Conservation (phyloP, 2,329 filamentous ascomycete species). For the Fusarium pseudoanthophilum region DNA sequence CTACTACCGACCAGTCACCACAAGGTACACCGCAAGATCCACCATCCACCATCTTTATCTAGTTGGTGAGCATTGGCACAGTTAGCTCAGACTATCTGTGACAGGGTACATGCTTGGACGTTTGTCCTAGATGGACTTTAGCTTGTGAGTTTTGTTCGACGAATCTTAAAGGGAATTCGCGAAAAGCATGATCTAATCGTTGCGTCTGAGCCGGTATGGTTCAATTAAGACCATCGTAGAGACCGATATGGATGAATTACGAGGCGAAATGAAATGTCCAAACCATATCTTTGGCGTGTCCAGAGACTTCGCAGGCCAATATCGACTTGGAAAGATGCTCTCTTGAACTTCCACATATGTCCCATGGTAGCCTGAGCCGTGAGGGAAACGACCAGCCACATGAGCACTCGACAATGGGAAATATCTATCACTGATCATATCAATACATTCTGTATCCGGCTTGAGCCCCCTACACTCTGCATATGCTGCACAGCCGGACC, state of each 20-base stretch:
- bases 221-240: neutral
- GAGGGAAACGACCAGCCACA: slow-evolving; percentile 8
- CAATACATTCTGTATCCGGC: neutral
- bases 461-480: neutral
- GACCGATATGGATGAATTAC: neutral
- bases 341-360: slow-evolving; percentile 11
- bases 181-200: neutral
- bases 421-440: neutral
- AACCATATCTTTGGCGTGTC: neutral
- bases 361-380: slow-evolving; percentile 13
- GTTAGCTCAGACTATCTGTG: slow-evolving; percentile 23
- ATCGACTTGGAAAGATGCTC: neutral
- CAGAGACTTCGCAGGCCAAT: neutral
- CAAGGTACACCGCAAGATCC: slow-evolving; percentile 29
- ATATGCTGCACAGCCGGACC: neutral
- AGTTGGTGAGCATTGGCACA: slow-evolving; percentile 12
- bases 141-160: neutral
- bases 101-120: slow-evolving; percentile 21
- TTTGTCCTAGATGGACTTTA: slow-evolving; percentile 5
- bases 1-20: slow-evolving; percentile 27
- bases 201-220: neutral
- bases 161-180: neutral
- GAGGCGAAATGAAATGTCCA: neutral
- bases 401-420: neutral
- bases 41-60: slow-evolving; percentile 30